Evolutionary conservation across 2,329 filamentous ascomycete species (phyloP).

Genomic region (Colletotrichum abscissum): DNA sequence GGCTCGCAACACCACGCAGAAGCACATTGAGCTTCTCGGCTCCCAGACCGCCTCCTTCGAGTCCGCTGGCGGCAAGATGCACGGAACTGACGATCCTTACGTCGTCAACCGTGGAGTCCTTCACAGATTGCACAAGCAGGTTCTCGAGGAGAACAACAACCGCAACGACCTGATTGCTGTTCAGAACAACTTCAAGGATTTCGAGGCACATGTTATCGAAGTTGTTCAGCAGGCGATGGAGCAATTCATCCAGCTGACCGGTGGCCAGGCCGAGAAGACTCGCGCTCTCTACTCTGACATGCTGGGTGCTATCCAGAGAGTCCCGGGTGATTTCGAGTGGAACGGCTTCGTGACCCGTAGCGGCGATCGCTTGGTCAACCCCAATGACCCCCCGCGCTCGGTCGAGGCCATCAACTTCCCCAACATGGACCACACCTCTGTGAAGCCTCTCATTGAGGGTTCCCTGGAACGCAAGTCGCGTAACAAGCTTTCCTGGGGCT

Average conservation of each 20-base stretch:
- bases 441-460: slow-evolving; percentile 87
- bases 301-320: slow-evolving; percentile 77
- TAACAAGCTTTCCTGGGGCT: slow-evolving; percentile 82
- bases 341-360: slow-evolving; percentile 82
- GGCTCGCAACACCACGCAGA: slow-evolving; percentile 86
- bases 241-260: slow-evolving; percentile 84
- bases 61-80: slow-evolving; percentile 77
- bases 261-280: slow-evolving; percentile 83
- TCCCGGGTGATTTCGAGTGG: slow-evolving; percentile 93
- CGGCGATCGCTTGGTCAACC: slow-evolving; percentile 79
- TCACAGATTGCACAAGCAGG: slow-evolving; percentile 88
- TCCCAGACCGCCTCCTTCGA: slow-evolving; percentile 86
- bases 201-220: slow-evolving; percentile 87
- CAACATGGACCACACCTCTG: slow-evolving; percentile 86
- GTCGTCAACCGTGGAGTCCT: slow-evolving; percentile 84
- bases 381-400: slow-evolving; percentile 77
- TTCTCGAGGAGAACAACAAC: slow-evolving; percentile 96
- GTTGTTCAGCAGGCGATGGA: slow-evolving; percentile 86
- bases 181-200: slow-evolving; percentile 89
- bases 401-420: slow-evolving; percentile 83
- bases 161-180: slow-evolving; percentile 89
- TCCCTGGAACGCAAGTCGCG: slow-evolving; percentile 91
- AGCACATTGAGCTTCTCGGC: slow-evolving; percentile 93
- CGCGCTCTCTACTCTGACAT: slow-evolving; percentile 88
- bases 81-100: slow-evolving; percentile 85